Evolutionary conservation across 768 basidiomycete genomes (phyloP).

Genomic region (Terana coerulea): DNA sequence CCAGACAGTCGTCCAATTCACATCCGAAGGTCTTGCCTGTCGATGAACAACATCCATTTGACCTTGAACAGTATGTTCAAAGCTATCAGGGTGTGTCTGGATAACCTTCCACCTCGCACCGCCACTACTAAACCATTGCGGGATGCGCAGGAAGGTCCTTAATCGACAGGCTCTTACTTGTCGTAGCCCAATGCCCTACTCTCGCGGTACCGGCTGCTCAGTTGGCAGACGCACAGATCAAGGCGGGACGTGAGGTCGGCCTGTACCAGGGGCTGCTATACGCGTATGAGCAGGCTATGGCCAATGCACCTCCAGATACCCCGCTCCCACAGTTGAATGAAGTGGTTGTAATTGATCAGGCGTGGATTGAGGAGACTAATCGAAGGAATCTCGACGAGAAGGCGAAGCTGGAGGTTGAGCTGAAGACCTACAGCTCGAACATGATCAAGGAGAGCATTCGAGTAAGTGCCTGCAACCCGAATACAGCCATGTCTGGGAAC

Average conservation of each 20-base stretch:
- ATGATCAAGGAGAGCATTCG: constrained; percentile 99
- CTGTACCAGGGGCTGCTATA: constrained; percentile 48
- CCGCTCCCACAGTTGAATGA: constrained; percentile 44
- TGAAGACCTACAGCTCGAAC: constrained; percentile 93
- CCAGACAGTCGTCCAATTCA: neutral
- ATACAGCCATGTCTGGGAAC: too few relatives aligned
- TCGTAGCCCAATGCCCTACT: constrained; percentile 59
- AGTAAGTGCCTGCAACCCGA: constrained; percentile 41
- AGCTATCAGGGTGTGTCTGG: constrained; percentile 64
- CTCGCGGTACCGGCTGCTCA: constrained; percentile 72
- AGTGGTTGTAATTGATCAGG: constrained; percentile 52
- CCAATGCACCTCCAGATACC: constrained; percentile 27
- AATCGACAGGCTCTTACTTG: constrained; percentile 69
- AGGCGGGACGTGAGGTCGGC: constrained; percentile 64
- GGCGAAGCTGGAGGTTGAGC: constrained; percentile 86
- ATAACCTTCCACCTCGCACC: constrained; percentile 4
- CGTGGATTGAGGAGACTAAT: constrained; percentile 70
- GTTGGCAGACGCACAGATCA: constrained; percentile 60
- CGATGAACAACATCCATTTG: constrained; percentile 83
- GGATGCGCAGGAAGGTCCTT: constrained; percentile 58
- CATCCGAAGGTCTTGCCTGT: constrained; percentile 28
- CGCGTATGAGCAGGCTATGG: constrained; percentile 49
- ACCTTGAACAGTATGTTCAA: constrained; percentile 76
- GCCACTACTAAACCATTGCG: constrained; percentile 1
- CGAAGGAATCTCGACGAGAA: constrained; percentile 69